Conservation (phyloP, 2,329 filamentous ascomycete genomes). For the Tolypocladium ophioglossoides region DNA sequence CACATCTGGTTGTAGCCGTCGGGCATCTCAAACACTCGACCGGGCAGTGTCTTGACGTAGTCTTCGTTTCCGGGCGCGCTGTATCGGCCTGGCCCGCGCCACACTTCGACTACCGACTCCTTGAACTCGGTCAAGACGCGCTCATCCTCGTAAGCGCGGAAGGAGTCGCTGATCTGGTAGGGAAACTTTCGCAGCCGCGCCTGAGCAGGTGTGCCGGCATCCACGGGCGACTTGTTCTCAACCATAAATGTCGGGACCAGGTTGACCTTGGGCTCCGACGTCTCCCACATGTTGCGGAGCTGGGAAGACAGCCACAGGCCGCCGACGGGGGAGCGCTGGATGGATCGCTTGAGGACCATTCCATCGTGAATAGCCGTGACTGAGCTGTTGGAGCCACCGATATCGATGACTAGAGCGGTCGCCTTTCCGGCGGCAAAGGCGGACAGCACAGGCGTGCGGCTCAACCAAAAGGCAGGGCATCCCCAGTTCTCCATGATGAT, state of each 20-base stretch:
- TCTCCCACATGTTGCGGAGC: conserved; percentile 69
- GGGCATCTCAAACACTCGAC: conserved; percentile 91
- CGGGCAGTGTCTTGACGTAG: conserved; percentile 58
- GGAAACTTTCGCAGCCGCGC: conserved; percentile 63
- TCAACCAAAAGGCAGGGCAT: conserved; percentile 87
- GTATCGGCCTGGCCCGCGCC: conserved; percentile 69
- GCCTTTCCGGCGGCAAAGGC: conserved; percentile 90
- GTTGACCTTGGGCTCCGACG: conserved; percentile 57
- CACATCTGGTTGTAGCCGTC: conserved; percentile 96
- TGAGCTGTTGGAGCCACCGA: conserved; percentile 79
- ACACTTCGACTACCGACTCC: conserved; percentile 91
- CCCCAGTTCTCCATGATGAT: conserved; percentile 97
- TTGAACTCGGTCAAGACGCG: conserved; percentile 93
- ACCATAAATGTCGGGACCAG: conserved; percentile 81
- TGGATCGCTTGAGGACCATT: conserved; percentile 82
- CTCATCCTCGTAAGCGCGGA: conserved; percentile 79
- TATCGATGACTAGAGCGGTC: conserved; percentile 83
- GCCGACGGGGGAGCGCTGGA: conserved; percentile 75
- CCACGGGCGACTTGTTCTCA: conserved; percentile 77
- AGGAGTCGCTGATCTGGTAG: conserved; percentile 54
- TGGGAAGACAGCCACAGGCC: conserved; percentile 88
- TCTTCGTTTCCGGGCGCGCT: conserved; percentile 62
- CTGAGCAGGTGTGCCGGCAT: conserved; percentile 71
- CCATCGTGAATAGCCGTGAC: conserved; percentile 91
- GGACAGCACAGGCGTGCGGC: conserved; percentile 77